Evolutionary conservation across 192 early-diverging fungal species (phyloP), one percentile per base, ranked within the genome.

Genomic region (Podila clonocystis): DNA sequence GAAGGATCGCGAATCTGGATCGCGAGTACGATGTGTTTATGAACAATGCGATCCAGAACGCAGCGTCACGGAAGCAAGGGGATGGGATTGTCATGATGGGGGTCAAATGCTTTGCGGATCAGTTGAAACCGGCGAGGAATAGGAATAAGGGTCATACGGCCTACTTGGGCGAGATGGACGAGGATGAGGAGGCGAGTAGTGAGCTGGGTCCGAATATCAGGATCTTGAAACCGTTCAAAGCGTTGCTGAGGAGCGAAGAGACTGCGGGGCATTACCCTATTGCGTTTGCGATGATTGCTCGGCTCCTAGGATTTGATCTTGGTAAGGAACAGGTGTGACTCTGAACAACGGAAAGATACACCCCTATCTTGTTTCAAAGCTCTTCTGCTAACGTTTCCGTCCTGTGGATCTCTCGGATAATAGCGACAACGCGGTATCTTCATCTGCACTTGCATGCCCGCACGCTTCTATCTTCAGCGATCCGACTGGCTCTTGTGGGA

Each of bases 391-490:
- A 31, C 31, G 31, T 31, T 31, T 31, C 31, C n/a, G 31, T 31
- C 31, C 31, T 31, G 31, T 31, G 31, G 31, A 31, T 31, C 31
- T 4, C 5, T 31, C 31, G 31, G 31, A 2, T 31, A 31, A 4
- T 36, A 93, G 92, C 89, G 9, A 90, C 91, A 50, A 89, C 93
- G 13, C 83, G 90, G 69, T 91, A 92, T 68, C 85, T 97, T 41
- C 93, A 89, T 68, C 67, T 98, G 61, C 97, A 95, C 80, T 83
- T 95, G 38, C 95, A 95, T 86, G 89, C 91, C n/a, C 91, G 97
- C 13, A 88, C 93, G n/a, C 77, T 96, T 11, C 87, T 96, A 58
- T 96, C 95, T 2, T 91, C 95, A 0, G 95, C 95, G 8, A 92
- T 98, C 28, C 88, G 97, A 13, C 85, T 98, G 33, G 97, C 96